These are phyloP conservation scores for Daedalea quercina DNA, from an alignment of 768 basidiomycete genomes.

Conservation along the genomic window DNA sequence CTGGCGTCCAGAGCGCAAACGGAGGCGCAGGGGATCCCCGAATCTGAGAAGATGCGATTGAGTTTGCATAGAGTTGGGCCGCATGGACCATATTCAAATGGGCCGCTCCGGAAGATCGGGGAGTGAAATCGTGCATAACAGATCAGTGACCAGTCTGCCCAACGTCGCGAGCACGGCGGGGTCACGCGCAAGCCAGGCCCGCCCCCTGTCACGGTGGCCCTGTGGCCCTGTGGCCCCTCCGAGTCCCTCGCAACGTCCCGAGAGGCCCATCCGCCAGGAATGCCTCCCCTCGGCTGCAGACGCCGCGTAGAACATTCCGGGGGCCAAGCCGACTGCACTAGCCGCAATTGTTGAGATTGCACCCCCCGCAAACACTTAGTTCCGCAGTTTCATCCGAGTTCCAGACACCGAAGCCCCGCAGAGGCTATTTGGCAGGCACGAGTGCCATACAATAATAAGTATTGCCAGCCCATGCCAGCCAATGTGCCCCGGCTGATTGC, in stretches of 20 bases:
- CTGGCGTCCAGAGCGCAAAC: slow-evolving; percentile 5
- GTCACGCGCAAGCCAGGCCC: too few species aligned
- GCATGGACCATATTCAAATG: slow-evolving; percentile 26
- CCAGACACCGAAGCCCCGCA: neutral
- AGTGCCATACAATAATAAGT: too few species aligned
- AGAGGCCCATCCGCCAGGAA: too few species aligned
- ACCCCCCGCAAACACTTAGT: neutral
- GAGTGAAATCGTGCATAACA: neutral
- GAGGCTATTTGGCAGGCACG: neutral
- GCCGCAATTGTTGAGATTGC: neutral
- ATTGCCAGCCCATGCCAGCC: too few species aligned
- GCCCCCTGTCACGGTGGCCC: too few species aligned
- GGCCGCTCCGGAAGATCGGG: slow-evolving; percentile 15
- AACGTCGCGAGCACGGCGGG: too few species aligned
- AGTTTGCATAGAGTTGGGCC: slow-evolving; percentile 52
- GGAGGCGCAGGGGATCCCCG: slow-evolving; percentile 22
- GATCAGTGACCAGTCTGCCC: neutral
- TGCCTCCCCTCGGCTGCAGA: neutral
- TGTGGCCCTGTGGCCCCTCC: too few species aligned
- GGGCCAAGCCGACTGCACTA: neutral
- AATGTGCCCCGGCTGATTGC: slow-evolving; percentile 11
- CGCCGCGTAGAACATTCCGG: neutral
- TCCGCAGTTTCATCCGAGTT: neutral
- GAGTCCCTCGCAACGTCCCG: neutral
- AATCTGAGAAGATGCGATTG: slow-evolving; percentile 32